Conservation (phyloP, 805 yeast genomes). For the Metschnikowia kofuensis region DNA sequence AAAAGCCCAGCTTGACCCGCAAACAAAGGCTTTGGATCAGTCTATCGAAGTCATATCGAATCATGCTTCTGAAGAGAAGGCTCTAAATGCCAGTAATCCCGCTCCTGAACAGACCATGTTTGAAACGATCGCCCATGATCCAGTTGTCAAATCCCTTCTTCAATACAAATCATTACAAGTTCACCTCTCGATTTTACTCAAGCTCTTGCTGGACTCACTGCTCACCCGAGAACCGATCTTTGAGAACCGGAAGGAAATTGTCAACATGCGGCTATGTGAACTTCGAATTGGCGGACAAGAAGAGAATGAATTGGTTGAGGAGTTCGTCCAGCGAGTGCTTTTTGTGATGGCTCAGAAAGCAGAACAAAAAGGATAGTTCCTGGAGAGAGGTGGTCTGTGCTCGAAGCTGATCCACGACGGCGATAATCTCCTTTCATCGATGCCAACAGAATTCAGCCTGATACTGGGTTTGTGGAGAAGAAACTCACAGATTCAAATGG, state of each 20-base stretch:
- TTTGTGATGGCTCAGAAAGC: constrained; percentile 12
- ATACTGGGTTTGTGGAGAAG: no score
- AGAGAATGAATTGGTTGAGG: constrained; percentile 66
- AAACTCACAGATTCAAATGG: no score
- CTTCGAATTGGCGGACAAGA: constrained; percentile 64
- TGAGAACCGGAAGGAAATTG: constrained; percentile 58
- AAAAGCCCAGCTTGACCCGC: neutral
- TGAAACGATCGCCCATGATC: constrained; percentile 34
- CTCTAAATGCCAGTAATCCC: neutral
- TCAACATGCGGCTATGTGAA: constrained; percentile 57
- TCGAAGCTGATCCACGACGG: no score
- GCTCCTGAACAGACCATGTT: constrained; percentile 1
- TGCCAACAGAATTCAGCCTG: no score
- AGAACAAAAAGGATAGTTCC: neutral
- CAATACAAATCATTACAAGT: constrained; percentile 51
- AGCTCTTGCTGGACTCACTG: constrained; percentile 45
- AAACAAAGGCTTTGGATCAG: neutral
- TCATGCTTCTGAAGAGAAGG: neutral
- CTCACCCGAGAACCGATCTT: constrained; percentile 47
- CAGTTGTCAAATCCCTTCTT: constrained; percentile 44
- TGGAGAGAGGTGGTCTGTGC: no score
- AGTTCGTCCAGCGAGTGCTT: constrained; percentile 51
- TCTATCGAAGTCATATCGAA: neutral
- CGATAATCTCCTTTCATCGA: no score
- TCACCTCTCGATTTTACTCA: constrained; percentile 50